Evolutionary conservation across 2,329 filamentous ascomycete genomes (phyloP), one percentile per base, ranked within the genome.

Genomic region (Rhinocladiella mackenziei): DNA sequence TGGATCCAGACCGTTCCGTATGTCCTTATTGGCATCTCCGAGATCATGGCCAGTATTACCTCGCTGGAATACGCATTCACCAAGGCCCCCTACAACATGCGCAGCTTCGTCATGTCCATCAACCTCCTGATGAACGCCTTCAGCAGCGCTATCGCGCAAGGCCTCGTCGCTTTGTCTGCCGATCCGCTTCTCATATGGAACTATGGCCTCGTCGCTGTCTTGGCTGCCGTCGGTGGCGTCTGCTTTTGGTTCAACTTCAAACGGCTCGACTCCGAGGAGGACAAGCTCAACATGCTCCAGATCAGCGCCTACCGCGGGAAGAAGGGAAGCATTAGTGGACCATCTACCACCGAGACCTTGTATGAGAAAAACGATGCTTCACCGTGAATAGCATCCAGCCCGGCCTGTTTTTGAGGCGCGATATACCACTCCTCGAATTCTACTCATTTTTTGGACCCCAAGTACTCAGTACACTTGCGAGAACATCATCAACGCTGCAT

Each of bases 11-110:
- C 56, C 4, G 43, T 53, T 8, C 42, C 55, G 17, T 60, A 59
- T 32, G 48, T 60, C 11, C 44, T 59, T 10, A 51, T 58, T 18
- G 58, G 52, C 25, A 51, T 60, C 37, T 57, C 58, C 31, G 58
- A 60, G 41, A 58, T 59, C 29, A 48, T 60, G 32, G 55, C 54
- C 2, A 75, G 70, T 8, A 72, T 80, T 45, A 80, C 77, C 3
- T 80, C 80, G 1, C 78, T 84, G 53, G 84, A 88, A 61, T 87
- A 86, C 53, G 85, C 85, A 23, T 89, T 81, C 69, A 82, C 81
- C 62, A 86, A 87, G 65, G 83, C 84, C 0, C 85, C 85, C 18
- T 78, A 76, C 58, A 88, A 87, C 69, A 89, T 89, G 85, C 81
- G 83, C 54, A 84, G 81, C 1, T 48, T 54, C n/a, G 83, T 89